phyloP scores from a whole-genome alignment of 1,284 basidiomycete genomes.

The Kwoniella shivajii region DNA sequence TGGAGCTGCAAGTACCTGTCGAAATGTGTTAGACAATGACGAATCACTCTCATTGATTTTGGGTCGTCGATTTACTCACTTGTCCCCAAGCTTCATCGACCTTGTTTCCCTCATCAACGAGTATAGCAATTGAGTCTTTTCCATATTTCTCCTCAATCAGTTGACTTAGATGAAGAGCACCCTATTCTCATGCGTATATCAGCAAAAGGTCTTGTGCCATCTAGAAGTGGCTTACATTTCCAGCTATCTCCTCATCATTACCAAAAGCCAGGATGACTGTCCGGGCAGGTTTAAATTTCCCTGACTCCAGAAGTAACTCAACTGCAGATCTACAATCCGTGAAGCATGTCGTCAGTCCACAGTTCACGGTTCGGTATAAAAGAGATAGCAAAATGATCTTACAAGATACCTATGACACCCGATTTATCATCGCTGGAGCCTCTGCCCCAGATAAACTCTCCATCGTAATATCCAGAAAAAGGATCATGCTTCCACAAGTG shows the following conservation, averaged over 20 bases:
- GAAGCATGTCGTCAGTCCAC: background rate
- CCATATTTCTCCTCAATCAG: constrained; percentile 25
- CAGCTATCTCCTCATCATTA: constrained; percentile 44
- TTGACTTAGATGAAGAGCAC: constrained; percentile 18
- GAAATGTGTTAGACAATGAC: too few species aligned
- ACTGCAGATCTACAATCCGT: constrained; percentile 56
- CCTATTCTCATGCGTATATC: constrained; percentile 46
- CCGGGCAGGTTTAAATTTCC: constrained; percentile 57
- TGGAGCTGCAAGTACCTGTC: constrained; percentile 42
- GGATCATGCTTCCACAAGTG: constrained; percentile 64
- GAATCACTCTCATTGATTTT: background rate
- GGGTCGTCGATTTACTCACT: background rate
- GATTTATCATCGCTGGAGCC: constrained; percentile 66
- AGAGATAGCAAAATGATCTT: constrained; percentile 2
- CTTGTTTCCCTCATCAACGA: constrained; percentile 34
- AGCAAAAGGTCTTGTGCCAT: too few species aligned
- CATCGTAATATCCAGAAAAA: constrained; percentile 67
- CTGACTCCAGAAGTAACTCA: constrained; percentile 59
- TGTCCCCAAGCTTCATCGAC: constrained; percentile 17
- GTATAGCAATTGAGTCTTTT: constrained; percentile 19
- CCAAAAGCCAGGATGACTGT: constrained; percentile 32
- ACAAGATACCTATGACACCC: constrained; percentile 62
- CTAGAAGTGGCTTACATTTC: constrained; percentile 32
- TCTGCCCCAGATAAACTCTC: constrained; percentile 63
- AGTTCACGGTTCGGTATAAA: background rate